Evolutionary conservation across 148 eudicot species (phyloP).

Genomic region (Silene conica): DNA sequence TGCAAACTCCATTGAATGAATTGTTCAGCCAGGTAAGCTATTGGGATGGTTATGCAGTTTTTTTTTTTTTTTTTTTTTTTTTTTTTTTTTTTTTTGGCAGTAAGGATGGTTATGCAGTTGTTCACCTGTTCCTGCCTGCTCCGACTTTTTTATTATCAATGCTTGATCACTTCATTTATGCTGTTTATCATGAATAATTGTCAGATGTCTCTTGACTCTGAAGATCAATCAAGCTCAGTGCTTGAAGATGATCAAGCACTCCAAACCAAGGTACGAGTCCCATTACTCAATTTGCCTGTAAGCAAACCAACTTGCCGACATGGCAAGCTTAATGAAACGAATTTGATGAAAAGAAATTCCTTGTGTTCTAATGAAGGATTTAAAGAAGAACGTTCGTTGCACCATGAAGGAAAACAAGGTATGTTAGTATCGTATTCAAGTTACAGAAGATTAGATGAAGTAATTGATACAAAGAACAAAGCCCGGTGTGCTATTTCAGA

Average conservation of each 20-base stretch:
- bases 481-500: constrained; percentile 13
- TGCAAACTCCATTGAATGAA: constrained; percentile 44
- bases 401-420: constrained; percentile 37
- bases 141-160: neutral
- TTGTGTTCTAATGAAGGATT: constrained; percentile 28
- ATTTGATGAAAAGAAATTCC: neutral
- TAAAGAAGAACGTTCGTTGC: constrained; percentile 37
- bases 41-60: constrained; percentile 1
- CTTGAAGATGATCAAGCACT: constrained; percentile 24
- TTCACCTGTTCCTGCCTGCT: neutral
- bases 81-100: no score
- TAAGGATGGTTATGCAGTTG: neutral
- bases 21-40: constrained; percentile 52
- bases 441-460: neutral
- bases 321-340: neutral
- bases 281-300: neutral
- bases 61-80: no score
- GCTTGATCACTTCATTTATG: neutral
- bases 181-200: constrained; percentile 9
- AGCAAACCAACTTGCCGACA: neutral
- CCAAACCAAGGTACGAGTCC: constrained; percentile 36
- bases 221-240: constrained; percentile 19
- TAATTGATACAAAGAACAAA: neutral
- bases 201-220: constrained; percentile 55
- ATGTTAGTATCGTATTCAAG: neutral